Base-by-base conservation (phyloP, 345 rosid genomes). In the Euphorbia lathyris region DNA sequence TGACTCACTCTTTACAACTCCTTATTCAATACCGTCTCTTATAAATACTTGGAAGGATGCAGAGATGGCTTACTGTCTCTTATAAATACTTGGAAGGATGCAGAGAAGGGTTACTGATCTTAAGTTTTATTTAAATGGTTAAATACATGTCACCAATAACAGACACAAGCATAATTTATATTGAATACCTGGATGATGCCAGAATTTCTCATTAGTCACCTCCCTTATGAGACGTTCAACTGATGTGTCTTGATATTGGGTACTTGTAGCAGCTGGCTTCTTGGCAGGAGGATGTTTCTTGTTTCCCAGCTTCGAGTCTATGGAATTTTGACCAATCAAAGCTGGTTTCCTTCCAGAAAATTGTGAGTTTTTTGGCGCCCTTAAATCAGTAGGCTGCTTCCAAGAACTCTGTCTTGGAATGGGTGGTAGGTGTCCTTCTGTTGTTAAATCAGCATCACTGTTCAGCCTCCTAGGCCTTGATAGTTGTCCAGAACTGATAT, bases 211-310 rank as follows among this genome's bases (percentile, higher is more conserved):
- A 73, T 82, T 90, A 47, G 98, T 96, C 82, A 92, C 97, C 81
- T 96, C 99, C 71, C 99, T 81, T 81, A 96, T 89, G 38, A 96
- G 91, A 61, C 99, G 98, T 76, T 96, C 99, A 75, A 96, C 99
- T n/a, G 99, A 96, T 26, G 99, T 85, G 80, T 96, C 99, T 71
- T 87, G 98, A 78, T 92, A 92, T 20, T 86, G 74, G 58, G 66
- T 71, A 75, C 78, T 74, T 61, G 63, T 77, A 47, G 71, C 67
- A 34, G 71, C 71, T 63, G 81, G 72, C 79, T 89, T 96, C 84
- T 90, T 95, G 71, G 83, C 66, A 76, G 83, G 73, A 71, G 77
- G 78, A 76, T 79, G 79, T 79, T 92, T 95, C 82, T 92, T 95
- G 77, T 76, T 86, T 53, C 85, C 88, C 43, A 79, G 77, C 80